Conservation (phyloP, 768 basidiomycete species). For the Suillus sp. region DNA sequence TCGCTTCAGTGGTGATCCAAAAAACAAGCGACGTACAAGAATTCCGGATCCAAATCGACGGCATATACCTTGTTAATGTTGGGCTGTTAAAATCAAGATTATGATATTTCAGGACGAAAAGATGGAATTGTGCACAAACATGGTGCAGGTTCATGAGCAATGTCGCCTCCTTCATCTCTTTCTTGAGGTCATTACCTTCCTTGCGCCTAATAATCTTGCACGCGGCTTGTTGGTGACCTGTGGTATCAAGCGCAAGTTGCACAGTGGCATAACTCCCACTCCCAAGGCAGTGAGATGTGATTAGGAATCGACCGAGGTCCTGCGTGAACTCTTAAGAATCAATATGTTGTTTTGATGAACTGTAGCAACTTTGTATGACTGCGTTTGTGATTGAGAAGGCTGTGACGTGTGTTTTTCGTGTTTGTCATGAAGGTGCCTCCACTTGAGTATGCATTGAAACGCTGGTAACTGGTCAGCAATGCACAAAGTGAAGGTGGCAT, state of each 20-base stretch:
- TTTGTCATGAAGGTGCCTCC: conserved; percentile 52
- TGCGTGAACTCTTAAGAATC: conserved; percentile 27
- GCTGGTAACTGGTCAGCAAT: conserved; percentile 37
- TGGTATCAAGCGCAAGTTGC: conserved; percentile 70
- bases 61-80: conserved; percentile 81
- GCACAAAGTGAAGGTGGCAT: conserved; percentile 5
- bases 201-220: conserved; percentile 80
- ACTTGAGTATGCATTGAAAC: conserved; percentile 66
- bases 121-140: conserved; percentile 41
- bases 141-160: conserved; percentile 73
- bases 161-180: conserved; percentile 78
- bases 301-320: conserved; percentile 66
- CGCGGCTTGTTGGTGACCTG: conserved; percentile 70
- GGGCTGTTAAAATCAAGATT: conserved; percentile 46
- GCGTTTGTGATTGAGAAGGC: conserved; percentile 57
- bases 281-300: conserved; percentile 81
- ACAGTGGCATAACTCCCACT: conserved; percentile 84
- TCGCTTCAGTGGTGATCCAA: not conserved
- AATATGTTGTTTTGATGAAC: not conserved
- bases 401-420: conserved; percentile 54
- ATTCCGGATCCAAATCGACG: conserved; percentile 61
- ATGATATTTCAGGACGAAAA: conserved; percentile 7
- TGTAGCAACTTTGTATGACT: conserved; percentile 52
- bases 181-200: conserved; percentile 39
- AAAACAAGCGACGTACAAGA: conserved; percentile 45